Evolutionary conservation across 2,329 filamentous ascomycete species (phyloP).

Genomic region (Fusarium algeriense): DNA sequence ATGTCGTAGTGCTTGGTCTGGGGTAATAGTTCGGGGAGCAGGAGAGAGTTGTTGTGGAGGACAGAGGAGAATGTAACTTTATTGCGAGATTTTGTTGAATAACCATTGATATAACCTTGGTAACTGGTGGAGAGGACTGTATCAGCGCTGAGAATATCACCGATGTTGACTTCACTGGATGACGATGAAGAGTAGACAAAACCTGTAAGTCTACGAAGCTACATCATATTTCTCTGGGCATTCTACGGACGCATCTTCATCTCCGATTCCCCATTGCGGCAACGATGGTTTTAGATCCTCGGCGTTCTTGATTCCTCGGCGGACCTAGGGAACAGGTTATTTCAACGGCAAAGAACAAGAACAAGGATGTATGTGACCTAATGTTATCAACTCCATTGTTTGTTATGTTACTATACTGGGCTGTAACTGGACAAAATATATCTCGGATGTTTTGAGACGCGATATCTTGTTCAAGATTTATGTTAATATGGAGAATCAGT

Average conservation of each 20-base stretch:
- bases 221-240: conserved; percentile 19
- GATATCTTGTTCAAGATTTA: conserved; percentile 10
- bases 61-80: neutral
- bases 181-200: neutral
- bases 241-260: conserved; percentile 3
- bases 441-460: conserved; percentile 7
- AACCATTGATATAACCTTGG: neutral
- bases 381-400: neutral
- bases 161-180: neutral
- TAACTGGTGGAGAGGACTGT: neutral
- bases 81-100: neutral
- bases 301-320: conserved; percentile 3
- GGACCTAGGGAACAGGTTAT: neutral
- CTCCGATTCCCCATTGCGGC: conserved; percentile 1
- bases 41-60: neutral
- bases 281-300: conserved; percentile 13
- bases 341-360: neutral
- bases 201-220: conserved; percentile 7
- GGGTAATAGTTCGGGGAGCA: conserved; percentile 11
- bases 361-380: neutral
- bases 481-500: conserved; percentile 25
- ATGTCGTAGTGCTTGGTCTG: conserved; percentile 21
- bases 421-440: conserved; percentile 6
- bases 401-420: neutral
- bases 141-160: neutral